Percentiles rank a stretch among this genome's conserved stretches.
Conservation (phyloP, 768 basidiomycete genomes). For the Dentipellis fragilis region DNA sequence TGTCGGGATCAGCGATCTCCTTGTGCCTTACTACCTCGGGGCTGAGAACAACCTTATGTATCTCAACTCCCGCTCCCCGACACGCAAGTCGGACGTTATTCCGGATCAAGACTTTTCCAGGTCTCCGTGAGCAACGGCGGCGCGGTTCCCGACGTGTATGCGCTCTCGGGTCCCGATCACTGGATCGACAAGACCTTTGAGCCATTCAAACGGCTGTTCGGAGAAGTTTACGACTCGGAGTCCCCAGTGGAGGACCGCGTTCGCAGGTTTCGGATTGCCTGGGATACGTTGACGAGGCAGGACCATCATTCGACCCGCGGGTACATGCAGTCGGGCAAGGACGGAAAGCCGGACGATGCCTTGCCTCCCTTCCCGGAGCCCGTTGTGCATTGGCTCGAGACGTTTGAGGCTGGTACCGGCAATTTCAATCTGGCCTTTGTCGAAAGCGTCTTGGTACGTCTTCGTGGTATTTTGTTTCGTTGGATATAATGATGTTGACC, state of each 20-base stretch:
- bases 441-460: background rate
- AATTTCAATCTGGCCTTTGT: conserved; percentile 5
- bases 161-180: background rate
- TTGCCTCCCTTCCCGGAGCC: background rate
- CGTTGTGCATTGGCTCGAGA: conserved; percentile 13
- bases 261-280: background rate
- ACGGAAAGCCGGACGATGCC: background rate
- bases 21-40: background rate
- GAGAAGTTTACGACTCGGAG: background rate
- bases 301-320: conserved; percentile 7
- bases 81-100: background rate
- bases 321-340: conserved; percentile 3
- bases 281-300: background rate
- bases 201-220: background rate
- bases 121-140: background rate
- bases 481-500: background rate
- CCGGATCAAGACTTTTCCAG: background rate
- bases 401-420: conserved; percentile 6
- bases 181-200: background rate
- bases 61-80: background rate
- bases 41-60: background rate
- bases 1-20: background rate
- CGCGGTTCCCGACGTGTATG: background rate
- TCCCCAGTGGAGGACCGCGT: too few species aligned
- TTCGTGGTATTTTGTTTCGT: background rate